phyloP scores from a whole-genome alignment of 805 yeast species.

The Myxozyma udenii region DNA sequence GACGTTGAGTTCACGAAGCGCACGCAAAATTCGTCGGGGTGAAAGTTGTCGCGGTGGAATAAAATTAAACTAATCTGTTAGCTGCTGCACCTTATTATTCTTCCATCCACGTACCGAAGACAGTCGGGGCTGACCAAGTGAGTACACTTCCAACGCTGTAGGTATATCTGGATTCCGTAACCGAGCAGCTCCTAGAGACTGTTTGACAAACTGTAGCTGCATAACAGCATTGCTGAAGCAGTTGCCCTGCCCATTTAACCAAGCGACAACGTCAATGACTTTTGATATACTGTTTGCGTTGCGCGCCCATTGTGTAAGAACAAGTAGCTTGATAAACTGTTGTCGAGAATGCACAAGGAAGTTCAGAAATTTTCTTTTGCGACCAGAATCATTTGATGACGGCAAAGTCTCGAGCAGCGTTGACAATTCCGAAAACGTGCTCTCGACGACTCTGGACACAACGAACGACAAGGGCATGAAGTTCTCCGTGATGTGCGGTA shows the following conservation, averaged over 20 bases:
- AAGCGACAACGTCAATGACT: constrained; percentile 80
- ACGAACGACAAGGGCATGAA: constrained; percentile 63
- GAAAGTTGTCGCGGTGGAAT: constrained; percentile 51
- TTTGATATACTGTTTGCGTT: constrained; percentile 66
- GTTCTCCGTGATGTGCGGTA: constrained; percentile 73
- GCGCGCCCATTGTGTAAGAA: constrained; percentile 83
- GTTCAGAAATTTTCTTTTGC: constrained; percentile 67
- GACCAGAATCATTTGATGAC: constrained; percentile 53
- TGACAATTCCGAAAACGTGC: constrained; percentile 60
- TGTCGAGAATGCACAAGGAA: constrained; percentile 70
- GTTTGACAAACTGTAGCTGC: constrained; percentile 65
- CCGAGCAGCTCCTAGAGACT: constrained; percentile 79
- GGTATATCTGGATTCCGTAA: constrained; percentile 86
- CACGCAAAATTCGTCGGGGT: constrained; percentile 55
- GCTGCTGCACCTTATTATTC: neutral
- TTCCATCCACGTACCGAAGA: constrained; percentile 15
- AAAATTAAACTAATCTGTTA: constrained; percentile 38
- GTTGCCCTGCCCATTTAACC: constrained; percentile 78
- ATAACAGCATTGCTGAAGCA: constrained; percentile 60
- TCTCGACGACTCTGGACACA: constrained; percentile 56
- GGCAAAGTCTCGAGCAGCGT: constrained; percentile 61
- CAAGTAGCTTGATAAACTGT: constrained; percentile 79
- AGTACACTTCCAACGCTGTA: constrained; percentile 82
- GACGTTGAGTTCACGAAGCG: constrained; percentile 67
- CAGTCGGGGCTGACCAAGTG: constrained; percentile 48